Conservation (phyloP, 1,284 basidiomycete genomes). For the Hemileia vastatrix region DNA sequence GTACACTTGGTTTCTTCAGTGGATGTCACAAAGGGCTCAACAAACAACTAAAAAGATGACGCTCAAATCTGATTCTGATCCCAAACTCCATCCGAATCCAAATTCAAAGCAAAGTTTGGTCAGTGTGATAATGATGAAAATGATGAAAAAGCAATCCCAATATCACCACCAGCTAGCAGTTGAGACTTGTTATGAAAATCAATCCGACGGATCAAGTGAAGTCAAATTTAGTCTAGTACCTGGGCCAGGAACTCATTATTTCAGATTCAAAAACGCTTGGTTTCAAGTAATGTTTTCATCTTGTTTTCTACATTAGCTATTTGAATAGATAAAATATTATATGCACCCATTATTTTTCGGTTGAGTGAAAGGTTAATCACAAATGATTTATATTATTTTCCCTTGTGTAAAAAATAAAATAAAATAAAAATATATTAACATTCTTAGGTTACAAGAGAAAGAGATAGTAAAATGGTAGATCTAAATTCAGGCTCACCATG, state of each 20-base stretch:
- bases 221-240: slow-evolving; percentile 87
- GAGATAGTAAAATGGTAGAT: slow-evolving; percentile 83
- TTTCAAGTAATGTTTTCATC: slow-evolving; percentile 61
- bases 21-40: slow-evolving; percentile 64
- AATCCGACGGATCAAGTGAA: slow-evolving; percentile 75
- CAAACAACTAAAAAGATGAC: slow-evolving; percentile 2
- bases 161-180: slow-evolving; percentile 91
- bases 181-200: slow-evolving; percentile 77
- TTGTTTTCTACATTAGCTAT: no score
- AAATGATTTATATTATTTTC: no score
- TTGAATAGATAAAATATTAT: no score
- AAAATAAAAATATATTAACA: no score
- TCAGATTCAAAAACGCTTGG: slow-evolving; percentile 83
- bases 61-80: not conserved
- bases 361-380: no score
- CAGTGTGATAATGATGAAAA: slow-evolving; percentile 41
- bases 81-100: slow-evolving; percentile 26
- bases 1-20: slow-evolving; percentile 94
- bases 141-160: slow-evolving; percentile 63
- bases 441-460: slow-evolving; percentile 72
- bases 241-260: slow-evolving; percentile 87
- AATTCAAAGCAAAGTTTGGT: slow-evolving; percentile 47
- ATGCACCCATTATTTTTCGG: no score
- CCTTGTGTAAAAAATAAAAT: no score
- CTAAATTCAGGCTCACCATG: slow-evolving; percentile 84